A percentile compares a stretch with the other conserved stretches of the same genome.
These are phyloP conservation scores for Globisporangium rhizosaccharum DNA, from an alignment of 352 stramenopile species.

Conservation along the genomic window DNA sequence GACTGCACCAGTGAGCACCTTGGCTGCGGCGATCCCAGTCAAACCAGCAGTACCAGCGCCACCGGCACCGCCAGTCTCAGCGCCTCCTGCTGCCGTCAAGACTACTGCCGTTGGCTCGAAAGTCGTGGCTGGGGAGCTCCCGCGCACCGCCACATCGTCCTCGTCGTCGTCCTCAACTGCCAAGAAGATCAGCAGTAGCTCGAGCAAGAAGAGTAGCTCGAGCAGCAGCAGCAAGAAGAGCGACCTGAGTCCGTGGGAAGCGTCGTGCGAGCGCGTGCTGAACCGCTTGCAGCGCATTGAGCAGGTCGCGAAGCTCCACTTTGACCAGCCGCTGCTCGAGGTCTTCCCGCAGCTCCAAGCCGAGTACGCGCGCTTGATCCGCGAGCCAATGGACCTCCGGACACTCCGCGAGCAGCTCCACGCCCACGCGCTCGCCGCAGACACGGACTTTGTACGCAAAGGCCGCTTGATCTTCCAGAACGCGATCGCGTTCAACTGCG, in stretches of 20 bases:
- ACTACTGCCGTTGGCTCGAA: slow-evolving; percentile 25
- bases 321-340: slow-evolving; percentile 67
- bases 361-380: slow-evolving; percentile 63
- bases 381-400: slow-evolving; percentile 76
- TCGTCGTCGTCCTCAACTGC: slow-evolving; percentile 13
- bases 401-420: slow-evolving; percentile 67
- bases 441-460: slow-evolving; percentile 62
- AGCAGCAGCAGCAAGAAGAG: slow-evolving; percentile 75
- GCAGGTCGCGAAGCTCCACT: slow-evolving; percentile 74
- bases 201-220: slow-evolving; percentile 52
- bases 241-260: slow-evolving; percentile 71
- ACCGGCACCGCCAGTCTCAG: not conserved
- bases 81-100: not conserved
- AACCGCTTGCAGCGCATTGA: slow-evolving; percentile 76
- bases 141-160: slow-evolving; percentile 14
- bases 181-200: slow-evolving; percentile 50
- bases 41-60: not conserved
- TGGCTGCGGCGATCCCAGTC: not conserved
- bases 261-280: slow-evolving; percentile 56
- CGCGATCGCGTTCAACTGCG: slow-evolving; percentile 78
- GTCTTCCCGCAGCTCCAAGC: slow-evolving; percentile 65
- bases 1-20: not conserved
- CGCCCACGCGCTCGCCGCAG: slow-evolving; percentile 31
- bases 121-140: slow-evolving; percentile 20
- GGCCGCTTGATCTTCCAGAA: slow-evolving; percentile 78